Conservation (phyloP, 495 filamentous ascomycete species). For the Penicillium maclennaniae region DNA sequence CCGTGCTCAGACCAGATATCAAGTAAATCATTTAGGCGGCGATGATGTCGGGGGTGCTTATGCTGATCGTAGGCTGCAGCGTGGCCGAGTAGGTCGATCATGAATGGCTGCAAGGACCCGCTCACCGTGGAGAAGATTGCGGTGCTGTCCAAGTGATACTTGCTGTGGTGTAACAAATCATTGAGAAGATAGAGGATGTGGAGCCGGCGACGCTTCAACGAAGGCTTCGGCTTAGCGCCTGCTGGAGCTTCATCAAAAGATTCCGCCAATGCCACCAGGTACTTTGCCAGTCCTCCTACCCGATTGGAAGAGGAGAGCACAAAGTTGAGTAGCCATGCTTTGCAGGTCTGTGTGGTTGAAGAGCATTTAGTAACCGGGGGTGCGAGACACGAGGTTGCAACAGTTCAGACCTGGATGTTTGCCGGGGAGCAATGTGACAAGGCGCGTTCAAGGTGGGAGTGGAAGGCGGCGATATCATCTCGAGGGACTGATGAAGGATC, state of each 20-base stretch:
- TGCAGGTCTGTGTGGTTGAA: constrained; percentile 67
- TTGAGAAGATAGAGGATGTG: constrained; percentile 80
- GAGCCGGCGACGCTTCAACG: constrained; percentile 64
- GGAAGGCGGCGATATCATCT: constrained; percentile 70
- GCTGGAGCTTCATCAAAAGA: constrained; percentile 44
- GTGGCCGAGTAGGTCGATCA: constrained; percentile 58
- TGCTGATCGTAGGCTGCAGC: constrained; percentile 56
- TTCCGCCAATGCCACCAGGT: constrained; percentile 62
- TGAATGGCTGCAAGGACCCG: constrained; percentile 54
- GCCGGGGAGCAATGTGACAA: constrained; percentile 69
- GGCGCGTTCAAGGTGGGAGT: constrained; percentile 61
- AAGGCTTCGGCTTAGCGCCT: constrained; percentile 36
- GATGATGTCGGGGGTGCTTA: constrained; percentile 61
- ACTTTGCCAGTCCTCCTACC: constrained; percentile 67
- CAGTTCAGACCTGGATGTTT: constrained; percentile 93
- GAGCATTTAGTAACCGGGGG: constrained; percentile 21
- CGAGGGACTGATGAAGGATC: constrained; percentile 68
- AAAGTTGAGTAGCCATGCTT: constrained; percentile 75
- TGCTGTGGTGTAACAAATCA: constrained; percentile 77
- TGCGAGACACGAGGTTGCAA: constrained; percentile 27
- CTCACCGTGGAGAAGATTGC: constrained; percentile 51
- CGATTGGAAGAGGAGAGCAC: constrained; percentile 65
- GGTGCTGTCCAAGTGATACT: constrained; percentile 49
- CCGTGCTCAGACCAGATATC: constrained; percentile 66
- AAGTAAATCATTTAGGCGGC: constrained; percentile 62